Conservation (phyloP, 1,284 basidiomycete genomes). For the Ustilago xerochloae region DNA sequence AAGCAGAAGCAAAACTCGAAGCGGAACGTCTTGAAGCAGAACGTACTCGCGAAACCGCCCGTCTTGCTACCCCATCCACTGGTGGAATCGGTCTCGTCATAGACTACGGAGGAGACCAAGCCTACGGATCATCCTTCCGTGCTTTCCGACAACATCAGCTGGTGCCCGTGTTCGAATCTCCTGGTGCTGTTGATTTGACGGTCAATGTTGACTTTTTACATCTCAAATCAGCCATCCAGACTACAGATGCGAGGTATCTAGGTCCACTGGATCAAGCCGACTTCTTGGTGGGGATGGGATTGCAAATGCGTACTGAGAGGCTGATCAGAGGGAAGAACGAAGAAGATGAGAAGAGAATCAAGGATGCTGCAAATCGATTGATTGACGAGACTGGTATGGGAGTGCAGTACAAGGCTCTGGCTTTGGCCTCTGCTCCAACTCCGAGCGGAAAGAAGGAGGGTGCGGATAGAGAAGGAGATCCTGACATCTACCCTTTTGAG, state of each 20-base stretch:
- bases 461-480: neutral
- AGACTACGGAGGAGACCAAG: slow-evolving; percentile 86
- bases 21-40: slow-evolving; percentile 8
- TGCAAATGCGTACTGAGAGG: slow-evolving; percentile 74
- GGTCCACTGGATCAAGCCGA: slow-evolving; percentile 78
- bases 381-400: slow-evolving; percentile 74
- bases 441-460: neutral
- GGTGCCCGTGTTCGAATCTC: slow-evolving; percentile 84
- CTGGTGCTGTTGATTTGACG: slow-evolving; percentile 90
- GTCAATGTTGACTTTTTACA: slow-evolving; percentile 95
- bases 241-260: slow-evolving; percentile 70
- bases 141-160: slow-evolving; percentile 89
- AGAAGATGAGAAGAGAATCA: slow-evolving; percentile 72
- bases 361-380: slow-evolving; percentile 71
- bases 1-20: slow-evolving; percentile 21
- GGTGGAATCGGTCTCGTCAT: slow-evolving; percentile 85
- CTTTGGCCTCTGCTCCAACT: slow-evolving; percentile 52
- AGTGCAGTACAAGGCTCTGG: slow-evolving; percentile 73
- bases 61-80: slow-evolving; percentile 44
- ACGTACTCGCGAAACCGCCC: neutral
- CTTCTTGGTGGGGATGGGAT: slow-evolving; percentile 75
- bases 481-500: slow-evolving; percentile 37
- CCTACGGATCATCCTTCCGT: slow-evolving; percentile 83
- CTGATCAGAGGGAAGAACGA: slow-evolving; percentile 72
- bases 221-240: slow-evolving; percentile 78